Conservation (phyloP, 2,329 filamentous ascomycete species). For the Rutstroemia sp. region DNA sequence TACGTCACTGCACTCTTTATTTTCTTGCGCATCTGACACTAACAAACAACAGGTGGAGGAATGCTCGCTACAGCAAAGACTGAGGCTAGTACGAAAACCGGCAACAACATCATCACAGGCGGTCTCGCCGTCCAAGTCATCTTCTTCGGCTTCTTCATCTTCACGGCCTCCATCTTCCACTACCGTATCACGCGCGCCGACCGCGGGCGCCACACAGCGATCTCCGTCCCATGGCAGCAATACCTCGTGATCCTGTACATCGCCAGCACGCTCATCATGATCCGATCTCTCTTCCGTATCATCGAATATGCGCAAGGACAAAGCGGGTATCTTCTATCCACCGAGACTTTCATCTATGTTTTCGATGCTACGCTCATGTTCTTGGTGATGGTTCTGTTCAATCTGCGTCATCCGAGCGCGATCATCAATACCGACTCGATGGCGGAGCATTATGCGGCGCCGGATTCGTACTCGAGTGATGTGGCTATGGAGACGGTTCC, state of each 20-base stretch:
- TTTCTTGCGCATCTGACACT: not conserved
- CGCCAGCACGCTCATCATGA: slow-evolving; percentile 38
- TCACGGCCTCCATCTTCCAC: slow-evolving; percentile 16
- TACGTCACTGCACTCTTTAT: slow-evolving; percentile 6
- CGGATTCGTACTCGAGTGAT: no score
- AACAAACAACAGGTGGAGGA: slow-evolving; percentile 15
- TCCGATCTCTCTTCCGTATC: slow-evolving; percentile 40
- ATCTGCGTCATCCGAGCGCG: slow-evolving; percentile 28
- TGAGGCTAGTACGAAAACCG: slow-evolving; percentile 21
- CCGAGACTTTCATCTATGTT: slow-evolving; percentile 38
- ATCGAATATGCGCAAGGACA: slow-evolving; percentile 39
- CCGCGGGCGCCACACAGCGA: slow-evolving; percentile 1
- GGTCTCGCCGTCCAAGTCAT: slow-evolving; percentile 43
- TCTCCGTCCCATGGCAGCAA: slow-evolving; percentile 21
- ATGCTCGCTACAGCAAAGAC: slow-evolving; percentile 10
- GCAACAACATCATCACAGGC: slow-evolving; percentile 37
- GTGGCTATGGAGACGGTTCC: no score
- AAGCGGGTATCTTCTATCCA: slow-evolving; percentile 35
- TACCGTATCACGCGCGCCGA: slow-evolving; percentile 9
- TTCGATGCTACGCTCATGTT: slow-evolving; percentile 39
- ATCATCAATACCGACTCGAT: not conserved
- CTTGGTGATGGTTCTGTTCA: slow-evolving; percentile 30
- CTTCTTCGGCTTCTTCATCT: slow-evolving; percentile 44
- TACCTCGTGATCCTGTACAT: slow-evolving; percentile 36
- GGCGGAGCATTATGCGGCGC: no score